phyloP scores from a whole-genome alignment of 2,329 filamentous ascomycete genomes.

The Coniochaeta sp. region DNA sequence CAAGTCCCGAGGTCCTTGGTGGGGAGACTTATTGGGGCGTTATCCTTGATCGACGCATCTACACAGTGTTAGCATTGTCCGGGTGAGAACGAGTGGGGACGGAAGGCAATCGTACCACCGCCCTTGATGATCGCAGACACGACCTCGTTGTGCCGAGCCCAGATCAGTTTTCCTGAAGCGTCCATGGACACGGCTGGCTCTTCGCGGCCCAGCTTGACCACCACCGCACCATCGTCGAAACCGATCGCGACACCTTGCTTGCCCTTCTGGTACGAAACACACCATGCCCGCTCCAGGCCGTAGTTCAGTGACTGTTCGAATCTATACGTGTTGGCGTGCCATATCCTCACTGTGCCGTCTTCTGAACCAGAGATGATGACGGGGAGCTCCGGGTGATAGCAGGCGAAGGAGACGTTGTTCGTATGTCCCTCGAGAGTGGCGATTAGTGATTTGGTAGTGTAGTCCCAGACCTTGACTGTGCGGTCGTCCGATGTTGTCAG shows the following conservation, averaged over 20 bases:
- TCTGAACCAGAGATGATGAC: slow-evolving; percentile 98
- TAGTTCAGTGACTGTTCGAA: slow-evolving; percentile 96
- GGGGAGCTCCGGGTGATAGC: slow-evolving; percentile 93
- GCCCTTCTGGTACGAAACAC: slow-evolving; percentile 89
- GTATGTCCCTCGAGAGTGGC: slow-evolving; percentile 95
- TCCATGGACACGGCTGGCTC: slow-evolving; percentile 99
- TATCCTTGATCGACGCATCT: slow-evolving; percentile 82
- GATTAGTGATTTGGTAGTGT: slow-evolving; percentile 95
- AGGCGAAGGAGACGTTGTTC: slow-evolving; percentile 96
- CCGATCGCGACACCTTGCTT: slow-evolving; percentile 92
- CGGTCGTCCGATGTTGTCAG: slow-evolving; percentile 94
- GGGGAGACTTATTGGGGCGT: slow-evolving; percentile 74
- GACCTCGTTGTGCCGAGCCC: slow-evolving; percentile 92
- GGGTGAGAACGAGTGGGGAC: neutral
- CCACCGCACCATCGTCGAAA: slow-evolving; percentile 95
- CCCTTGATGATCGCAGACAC: slow-evolving; percentile 93
- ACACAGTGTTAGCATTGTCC: neutral
- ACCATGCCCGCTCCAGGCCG: slow-evolving; percentile 93
- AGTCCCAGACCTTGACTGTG: slow-evolving; percentile 98
- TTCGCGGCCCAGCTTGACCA: slow-evolving; percentile 95
- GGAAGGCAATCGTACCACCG: slow-evolving; percentile 41
- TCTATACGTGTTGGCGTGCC: slow-evolving; percentile 96
- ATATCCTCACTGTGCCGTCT: slow-evolving; percentile 95
- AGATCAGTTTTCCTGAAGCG: slow-evolving; percentile 88
- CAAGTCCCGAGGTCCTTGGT: slow-evolving; percentile 94